Conservation (phyloP, 2,329 filamentous ascomycete species). For the Hypomyces rosellus region DNA sequence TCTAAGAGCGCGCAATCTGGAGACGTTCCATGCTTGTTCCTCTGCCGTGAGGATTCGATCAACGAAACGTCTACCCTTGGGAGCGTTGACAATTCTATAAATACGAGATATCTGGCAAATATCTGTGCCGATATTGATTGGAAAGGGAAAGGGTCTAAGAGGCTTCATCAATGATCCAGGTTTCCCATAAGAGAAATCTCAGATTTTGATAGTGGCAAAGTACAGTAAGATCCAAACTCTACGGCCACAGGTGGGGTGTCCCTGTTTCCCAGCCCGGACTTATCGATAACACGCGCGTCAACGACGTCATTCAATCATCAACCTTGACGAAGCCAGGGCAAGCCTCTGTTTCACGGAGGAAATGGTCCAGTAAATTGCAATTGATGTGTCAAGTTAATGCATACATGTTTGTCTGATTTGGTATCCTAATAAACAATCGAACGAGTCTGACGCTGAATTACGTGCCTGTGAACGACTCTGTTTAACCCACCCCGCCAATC, state of each 20-base stretch:
- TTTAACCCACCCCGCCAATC: neutral
- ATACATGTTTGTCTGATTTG: neutral
- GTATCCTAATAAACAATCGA: neutral
- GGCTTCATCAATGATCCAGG: constrained; percentile 22
- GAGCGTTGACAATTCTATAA: constrained; percentile 44
- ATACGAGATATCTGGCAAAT: constrained; percentile 68
- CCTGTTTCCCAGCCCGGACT: neutral
- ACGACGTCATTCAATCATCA: constrained; percentile 10
- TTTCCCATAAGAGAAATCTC: neutral
- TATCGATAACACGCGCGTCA: constrained; percentile 15
- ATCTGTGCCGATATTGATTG: constrained; percentile 68
- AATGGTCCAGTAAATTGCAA: constrained; percentile 10
- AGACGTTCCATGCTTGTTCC: constrained; percentile 21
- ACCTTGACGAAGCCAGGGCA: neutral
- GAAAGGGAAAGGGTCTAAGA: constrained; percentile 51
- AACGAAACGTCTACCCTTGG: constrained; percentile 39
- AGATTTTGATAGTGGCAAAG: neutral
- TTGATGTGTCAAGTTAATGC: neutral
- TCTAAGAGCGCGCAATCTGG: constrained; percentile 11
- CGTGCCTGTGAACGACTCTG: neutral
- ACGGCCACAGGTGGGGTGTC: constrained; percentile 2
- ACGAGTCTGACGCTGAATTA: neutral
- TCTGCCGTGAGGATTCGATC: constrained; percentile 39
- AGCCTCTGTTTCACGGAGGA: constrained; percentile 9
- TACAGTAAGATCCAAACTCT: neutral